Conservation (phyloP, 495 filamentous ascomycete species). For the Aspergillus coremiiformis region DNA sequence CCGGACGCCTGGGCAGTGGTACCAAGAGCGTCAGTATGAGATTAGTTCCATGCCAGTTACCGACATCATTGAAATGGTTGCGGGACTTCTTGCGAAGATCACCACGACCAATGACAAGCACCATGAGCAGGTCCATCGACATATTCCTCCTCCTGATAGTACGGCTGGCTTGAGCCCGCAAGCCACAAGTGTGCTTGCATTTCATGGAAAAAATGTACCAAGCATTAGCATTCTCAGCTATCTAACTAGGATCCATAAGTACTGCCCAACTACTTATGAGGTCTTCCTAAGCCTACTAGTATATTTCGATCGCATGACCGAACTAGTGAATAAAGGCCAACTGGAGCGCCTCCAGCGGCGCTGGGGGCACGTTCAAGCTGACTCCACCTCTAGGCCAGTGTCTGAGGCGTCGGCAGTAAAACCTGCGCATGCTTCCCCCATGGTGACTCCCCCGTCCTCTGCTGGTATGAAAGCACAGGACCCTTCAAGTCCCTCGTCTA, state of each 20-base stretch:
- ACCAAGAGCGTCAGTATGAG: constrained; percentile 62
- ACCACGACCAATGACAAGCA: constrained; percentile 94
- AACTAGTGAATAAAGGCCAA: constrained; percentile 76
- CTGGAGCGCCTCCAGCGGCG: constrained; percentile 38
- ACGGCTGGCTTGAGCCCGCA: constrained; percentile 62
- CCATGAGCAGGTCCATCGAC: constrained; percentile 71
- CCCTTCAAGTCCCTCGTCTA: constrained; percentile 24
- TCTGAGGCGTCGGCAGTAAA: constrained; percentile 12
- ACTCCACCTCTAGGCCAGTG: constrained; percentile 5
- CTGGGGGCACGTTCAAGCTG: constrained; percentile 14
- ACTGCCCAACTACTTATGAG: constrained; percentile 97
- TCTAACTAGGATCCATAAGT: constrained; percentile 93
- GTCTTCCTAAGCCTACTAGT: constrained; percentile 93
- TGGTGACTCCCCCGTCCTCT: constrained; percentile 34
- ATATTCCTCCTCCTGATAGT: constrained; percentile 60
- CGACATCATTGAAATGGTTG: constrained; percentile 99
- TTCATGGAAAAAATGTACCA: constrained; percentile 97
- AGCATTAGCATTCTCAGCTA: constrained; percentile 97
- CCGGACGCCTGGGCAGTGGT: constrained; percentile 41
- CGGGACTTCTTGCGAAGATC: constrained; percentile 95
- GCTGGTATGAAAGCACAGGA: constrained; percentile 29
- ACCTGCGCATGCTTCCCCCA: constrained; percentile 20
- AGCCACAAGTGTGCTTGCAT: constrained; percentile 90
- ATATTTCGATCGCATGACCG: constrained; percentile 99
- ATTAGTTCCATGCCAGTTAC: constrained; percentile 96